phyloP scores from a whole-genome alignment of 352 stramenopile genomes.

The Globisporangium splendens region DNA sequence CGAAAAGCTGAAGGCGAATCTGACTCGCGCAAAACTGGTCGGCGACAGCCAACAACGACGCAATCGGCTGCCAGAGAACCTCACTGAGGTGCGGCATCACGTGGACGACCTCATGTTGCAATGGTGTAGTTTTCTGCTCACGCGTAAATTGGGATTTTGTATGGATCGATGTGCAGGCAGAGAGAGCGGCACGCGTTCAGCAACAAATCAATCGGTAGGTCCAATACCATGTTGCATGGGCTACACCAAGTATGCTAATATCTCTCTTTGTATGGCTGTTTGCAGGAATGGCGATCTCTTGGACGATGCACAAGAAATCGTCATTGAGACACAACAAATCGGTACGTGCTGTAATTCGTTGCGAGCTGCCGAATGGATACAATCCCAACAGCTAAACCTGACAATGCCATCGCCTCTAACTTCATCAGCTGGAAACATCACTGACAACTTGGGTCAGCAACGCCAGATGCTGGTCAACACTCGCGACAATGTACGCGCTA shows the following conservation, averaged over 20 bases:
- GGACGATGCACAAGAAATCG: conserved; percentile 56
- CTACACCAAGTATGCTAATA: background rate
- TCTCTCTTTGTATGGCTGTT: conserved; percentile 1
- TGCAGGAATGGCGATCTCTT: conserved; percentile 65
- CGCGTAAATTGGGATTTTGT: no score
- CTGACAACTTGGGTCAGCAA: conserved; percentile 50
- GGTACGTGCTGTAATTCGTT: conserved; percentile 18
- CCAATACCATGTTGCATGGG: background rate
- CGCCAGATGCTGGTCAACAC: conserved; percentile 66
- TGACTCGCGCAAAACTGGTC: conserved; percentile 73
- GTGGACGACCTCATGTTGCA: background rate
- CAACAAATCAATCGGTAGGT: conserved; percentile 54
- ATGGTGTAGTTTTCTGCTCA: background rate
- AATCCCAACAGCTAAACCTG: background rate
- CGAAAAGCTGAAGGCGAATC: conserved; percentile 77
- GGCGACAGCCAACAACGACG: conserved; percentile 58
- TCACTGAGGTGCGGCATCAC: conserved; percentile 19
- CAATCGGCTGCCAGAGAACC: conserved; percentile 24
- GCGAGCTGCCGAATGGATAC: background rate
- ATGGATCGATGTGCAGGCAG: no score
- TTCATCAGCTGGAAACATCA: conserved; percentile 54
- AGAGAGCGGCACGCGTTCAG: conserved; percentile 33
- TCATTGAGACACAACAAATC: conserved; percentile 60
- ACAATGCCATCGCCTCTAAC: no score
- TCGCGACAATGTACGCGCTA: conserved; percentile 49